A percentile compares a stretch with the other conserved stretches of the same genome.
Evolutionary conservation across 768 basidiomycete genomes (phyloP).

Genomic region (Lactarius evosmus): DNA sequence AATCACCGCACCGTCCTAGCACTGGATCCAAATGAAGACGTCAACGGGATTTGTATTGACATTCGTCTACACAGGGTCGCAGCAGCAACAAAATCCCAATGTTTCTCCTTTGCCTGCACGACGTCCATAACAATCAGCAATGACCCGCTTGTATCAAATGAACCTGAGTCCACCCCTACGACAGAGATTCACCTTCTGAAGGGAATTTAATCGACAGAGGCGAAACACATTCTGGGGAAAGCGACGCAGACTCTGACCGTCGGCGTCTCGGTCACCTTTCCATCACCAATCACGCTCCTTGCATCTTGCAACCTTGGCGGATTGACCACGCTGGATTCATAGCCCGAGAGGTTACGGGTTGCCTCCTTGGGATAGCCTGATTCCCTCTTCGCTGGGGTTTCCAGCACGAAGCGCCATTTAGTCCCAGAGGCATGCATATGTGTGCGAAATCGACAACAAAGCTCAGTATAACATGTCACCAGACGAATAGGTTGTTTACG

Average conservation of each 20-base stretch:
- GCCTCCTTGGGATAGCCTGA: too few relatives aligned
- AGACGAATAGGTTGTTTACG: background rate
- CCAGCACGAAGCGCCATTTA: too few relatives aligned
- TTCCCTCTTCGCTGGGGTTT: background rate
- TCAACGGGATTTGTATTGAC: conserved; percentile 44
- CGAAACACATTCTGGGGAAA: background rate
- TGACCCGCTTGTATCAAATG: conserved; percentile 3
- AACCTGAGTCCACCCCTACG: background rate
- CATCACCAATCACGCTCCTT: too few relatives aligned
- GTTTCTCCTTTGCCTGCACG: conserved; percentile 29
- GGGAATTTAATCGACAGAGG: conserved; percentile 8
- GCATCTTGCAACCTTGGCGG: too few relatives aligned
- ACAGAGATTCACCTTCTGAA: conserved; percentile 17
- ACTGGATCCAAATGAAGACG: conserved; percentile 33
- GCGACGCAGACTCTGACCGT: conserved; percentile 10
- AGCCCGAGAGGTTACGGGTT: too few relatives aligned
- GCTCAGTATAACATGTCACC: background rate
- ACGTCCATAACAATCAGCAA: conserved; percentile 24
- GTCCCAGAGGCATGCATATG: background rate
- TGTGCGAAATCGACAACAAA: background rate
- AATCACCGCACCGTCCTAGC: conserved; percentile 38
- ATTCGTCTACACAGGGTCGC: conserved; percentile 44
- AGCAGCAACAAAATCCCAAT: conserved; percentile 26
- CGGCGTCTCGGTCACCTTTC: too few relatives aligned
- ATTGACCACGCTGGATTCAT: too few relatives aligned